Evolutionary conservation across 2,329 filamentous ascomycete species (phyloP), one percentile per base, ranked within the genome.

Genomic region (Coniochaeta ligniaria): DNA sequence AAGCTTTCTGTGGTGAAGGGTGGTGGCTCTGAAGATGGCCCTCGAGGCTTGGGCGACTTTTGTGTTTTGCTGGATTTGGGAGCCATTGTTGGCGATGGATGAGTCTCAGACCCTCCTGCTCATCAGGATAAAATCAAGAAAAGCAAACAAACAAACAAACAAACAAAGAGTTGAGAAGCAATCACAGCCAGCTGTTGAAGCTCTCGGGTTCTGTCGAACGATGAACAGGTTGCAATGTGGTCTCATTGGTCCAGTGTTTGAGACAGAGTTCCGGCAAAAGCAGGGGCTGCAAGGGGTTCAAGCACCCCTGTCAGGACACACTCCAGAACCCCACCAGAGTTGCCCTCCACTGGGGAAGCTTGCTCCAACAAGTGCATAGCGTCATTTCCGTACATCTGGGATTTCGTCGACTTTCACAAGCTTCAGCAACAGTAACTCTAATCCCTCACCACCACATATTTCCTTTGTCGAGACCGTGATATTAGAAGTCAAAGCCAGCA

Each of bases 1-100:
- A 84, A 84, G 57, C 74, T 75, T 62, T 82, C 75, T n/a, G 78
- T 78, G 4, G 79, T 80, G 68, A 80, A 76, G 16, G 54, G 54
- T 24, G 31, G 31, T 36, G 54, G 33, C 16, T 57, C 4, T 57
- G 31, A 22, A 38, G 54, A 16, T 12, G 54, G n/a, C 14, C 24
- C 54, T 52, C 31, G 47, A 24, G 52, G 28, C 17, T n/a, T 54
- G 33, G 36, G 12, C 20, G 58, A 33, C 26, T 35, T 35, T 1
- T 55, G 60, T 31, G 5, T 31, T 66, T 64, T 43, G 28, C 14
- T 20, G 38, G n/a, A 55, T 59, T 66, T 65, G 20, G 68, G 64
- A 45, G 68, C 63, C 69, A 70, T 83, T 31, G 28, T 31, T 9
- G 28, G 9, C 28, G 57, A 20, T n/a, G 52, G 43, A 35, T n/a